Percentiles rank a stretch among this genome's conserved stretches.
Evolutionary conservation across 2,329 filamentous ascomycete genomes (phyloP).

Genomic region (Curvularia verruculosa): DNA sequence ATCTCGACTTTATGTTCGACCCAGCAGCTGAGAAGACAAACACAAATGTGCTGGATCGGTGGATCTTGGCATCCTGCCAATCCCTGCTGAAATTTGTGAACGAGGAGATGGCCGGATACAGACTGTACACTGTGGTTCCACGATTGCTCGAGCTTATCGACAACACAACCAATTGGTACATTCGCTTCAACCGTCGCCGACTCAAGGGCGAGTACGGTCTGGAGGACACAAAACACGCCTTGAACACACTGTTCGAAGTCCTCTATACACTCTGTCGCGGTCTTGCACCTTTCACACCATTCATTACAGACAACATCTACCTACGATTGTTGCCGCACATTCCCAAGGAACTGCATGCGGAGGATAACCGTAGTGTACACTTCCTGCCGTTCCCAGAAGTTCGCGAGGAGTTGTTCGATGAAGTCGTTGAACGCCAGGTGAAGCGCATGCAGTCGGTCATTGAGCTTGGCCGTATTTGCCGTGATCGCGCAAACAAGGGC

Average conservation of each 20-base stretch:
- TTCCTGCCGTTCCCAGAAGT: slow-evolving; percentile 92
- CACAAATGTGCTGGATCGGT: slow-evolving; percentile 92
- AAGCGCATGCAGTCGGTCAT: slow-evolving; percentile 95
- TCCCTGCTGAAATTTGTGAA: slow-evolving; percentile 91
- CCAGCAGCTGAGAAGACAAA: slow-evolving; percentile 76
- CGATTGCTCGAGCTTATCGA: slow-evolving; percentile 83
- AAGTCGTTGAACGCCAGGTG: slow-evolving; percentile 83
- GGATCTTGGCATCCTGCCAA: slow-evolving; percentile 92
- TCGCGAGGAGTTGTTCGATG: slow-evolving; percentile 84
- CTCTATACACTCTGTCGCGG: slow-evolving; percentile 86
- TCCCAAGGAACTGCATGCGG: slow-evolving; percentile 69
- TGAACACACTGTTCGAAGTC: slow-evolving; percentile 94
- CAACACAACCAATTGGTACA: slow-evolving; percentile 98
- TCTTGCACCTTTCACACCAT: slow-evolving; percentile 92
- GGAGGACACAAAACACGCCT: slow-evolving; percentile 84
- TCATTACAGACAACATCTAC: slow-evolving; percentile 95
- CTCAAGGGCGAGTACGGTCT: slow-evolving; percentile 88
- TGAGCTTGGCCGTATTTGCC: slow-evolving; percentile 82
- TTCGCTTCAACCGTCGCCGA: slow-evolving; percentile 88
- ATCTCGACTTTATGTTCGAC: slow-evolving; percentile 78
- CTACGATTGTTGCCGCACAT: slow-evolving; percentile 81
- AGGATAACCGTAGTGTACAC: slow-evolving; percentile 86
- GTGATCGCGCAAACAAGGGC: slow-evolving; percentile 82
- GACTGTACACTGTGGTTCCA: slow-evolving; percentile 84
- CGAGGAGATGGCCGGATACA: slow-evolving; percentile 81